Conservation (phyloP, 1,284 basidiomycete genomes). For the Cutaneotrichosporon curvatum region DNA sequence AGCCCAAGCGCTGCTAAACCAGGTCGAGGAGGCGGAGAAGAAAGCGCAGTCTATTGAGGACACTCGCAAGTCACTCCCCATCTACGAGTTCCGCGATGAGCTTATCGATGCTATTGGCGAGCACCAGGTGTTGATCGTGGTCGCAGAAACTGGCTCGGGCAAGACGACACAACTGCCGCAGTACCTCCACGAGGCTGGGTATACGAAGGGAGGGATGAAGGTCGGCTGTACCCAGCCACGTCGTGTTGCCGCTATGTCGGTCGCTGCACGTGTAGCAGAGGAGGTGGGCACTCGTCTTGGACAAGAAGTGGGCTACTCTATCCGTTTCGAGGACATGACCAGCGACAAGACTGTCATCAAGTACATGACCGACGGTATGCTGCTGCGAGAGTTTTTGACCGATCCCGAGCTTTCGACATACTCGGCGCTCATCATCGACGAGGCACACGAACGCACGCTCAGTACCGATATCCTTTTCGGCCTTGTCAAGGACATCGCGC, state of each 20-base stretch:
- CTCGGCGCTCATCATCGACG: slow-evolving; percentile 88
- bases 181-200: slow-evolving; percentile 96
- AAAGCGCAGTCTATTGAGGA: slow-evolving; percentile 82
- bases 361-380: slow-evolving; percentile 98
- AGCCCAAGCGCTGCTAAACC: slow-evolving; percentile 74
- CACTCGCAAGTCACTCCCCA: slow-evolving; percentile 82
- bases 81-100: slow-evolving; percentile 76
- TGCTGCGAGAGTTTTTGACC: slow-evolving; percentile 90
- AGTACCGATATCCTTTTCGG: slow-evolving; percentile 96
- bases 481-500: slow-evolving; percentile 96
- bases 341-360: slow-evolving; percentile 96
- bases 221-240: slow-evolving; percentile 97
- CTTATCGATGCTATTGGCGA: slow-evolving; percentile 82
- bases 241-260: slow-evolving; percentile 98
- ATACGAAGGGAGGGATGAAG: slow-evolving; percentile 77
- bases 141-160: slow-evolving; percentile 90
- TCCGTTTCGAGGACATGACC: slow-evolving; percentile 98
- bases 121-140: slow-evolving; percentile 86
- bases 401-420: slow-evolving; percentile 91
- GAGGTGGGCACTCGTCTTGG: slow-evolving; percentile 97
- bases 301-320: slow-evolving; percentile 96
- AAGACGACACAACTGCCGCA: slow-evolving; percentile 98
- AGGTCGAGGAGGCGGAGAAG: slow-evolving; percentile 86
- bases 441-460: slow-evolving; percentile 90
- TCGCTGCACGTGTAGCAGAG: slow-evolving; percentile 96